Conservation (phyloP, 106 monocot genomes). For the Dioscorea zingiberensis region DNA sequence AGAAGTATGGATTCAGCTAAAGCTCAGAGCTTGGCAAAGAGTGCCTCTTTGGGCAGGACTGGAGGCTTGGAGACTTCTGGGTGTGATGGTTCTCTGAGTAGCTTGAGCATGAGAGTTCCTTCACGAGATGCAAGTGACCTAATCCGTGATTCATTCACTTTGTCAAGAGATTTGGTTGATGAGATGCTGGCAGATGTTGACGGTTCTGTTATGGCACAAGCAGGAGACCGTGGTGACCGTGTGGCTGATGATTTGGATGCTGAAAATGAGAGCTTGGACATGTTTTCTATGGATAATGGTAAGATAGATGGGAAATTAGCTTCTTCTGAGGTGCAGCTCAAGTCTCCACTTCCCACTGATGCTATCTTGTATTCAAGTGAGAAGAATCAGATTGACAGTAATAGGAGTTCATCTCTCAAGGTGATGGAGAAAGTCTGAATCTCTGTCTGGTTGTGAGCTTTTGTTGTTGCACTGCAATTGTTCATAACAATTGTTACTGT, state of each 20-base stretch:
- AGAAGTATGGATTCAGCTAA: background rate
- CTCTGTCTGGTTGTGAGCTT: background rate
- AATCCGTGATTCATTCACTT: slow-evolving; percentile 38
- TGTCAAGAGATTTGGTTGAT: slow-evolving; percentile 32
- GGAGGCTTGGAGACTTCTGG: background rate
- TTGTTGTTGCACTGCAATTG: background rate
- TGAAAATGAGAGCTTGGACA: background rate
- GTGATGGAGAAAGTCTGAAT: slow-evolving; percentile 2
- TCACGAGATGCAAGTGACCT: slow-evolving; percentile 29
- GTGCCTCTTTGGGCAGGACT: background rate
- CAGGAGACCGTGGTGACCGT: slow-evolving; percentile 52
- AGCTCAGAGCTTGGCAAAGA: background rate
- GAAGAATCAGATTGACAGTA: slow-evolving; percentile 20
- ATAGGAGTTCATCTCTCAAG: slow-evolving; percentile 6
- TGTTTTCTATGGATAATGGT: slow-evolving; percentile 8
- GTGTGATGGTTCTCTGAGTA: slow-evolving; percentile 17
- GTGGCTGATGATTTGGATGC: slow-evolving; percentile 12
- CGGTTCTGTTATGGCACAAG: slow-evolving; percentile 36
- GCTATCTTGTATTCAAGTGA: slow-evolving; percentile 15
- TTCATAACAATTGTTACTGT: background rate
- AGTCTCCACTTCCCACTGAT: slow-evolving; percentile 31
- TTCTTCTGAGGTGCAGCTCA: slow-evolving; percentile 10
- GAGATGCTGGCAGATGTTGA: slow-evolving; percentile 43
- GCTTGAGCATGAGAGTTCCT: slow-evolving; percentile 12
- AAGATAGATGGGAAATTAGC: slow-evolving; percentile 5